Evolutionary conservation across 441 rosid genomes (phyloP), one percentile per base, ranked within the genome.

Genomic region (Gossypium armourianum): DNA sequence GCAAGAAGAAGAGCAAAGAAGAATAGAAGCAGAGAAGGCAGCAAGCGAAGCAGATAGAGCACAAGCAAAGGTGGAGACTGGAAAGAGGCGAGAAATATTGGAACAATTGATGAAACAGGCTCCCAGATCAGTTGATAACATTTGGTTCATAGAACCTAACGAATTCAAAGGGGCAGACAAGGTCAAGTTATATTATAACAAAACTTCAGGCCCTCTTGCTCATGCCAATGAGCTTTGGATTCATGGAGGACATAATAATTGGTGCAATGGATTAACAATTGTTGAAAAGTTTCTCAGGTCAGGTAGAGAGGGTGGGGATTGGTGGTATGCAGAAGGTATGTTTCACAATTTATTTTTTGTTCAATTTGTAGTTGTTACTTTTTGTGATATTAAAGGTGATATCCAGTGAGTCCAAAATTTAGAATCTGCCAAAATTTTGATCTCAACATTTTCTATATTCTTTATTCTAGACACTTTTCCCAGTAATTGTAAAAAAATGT

Each of bases 261-360:
- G 98, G 98, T 81, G 19, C 72, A 79, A 81, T 75, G 96, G 98
- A 53, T 72, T 93, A 77, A 82, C 91, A 69, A 82, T 93, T 43
- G 76, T 70, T 54, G 88, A 78, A 78, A 85, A 74, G 81, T 89
- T 91, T 77, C 86, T 81, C 43, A 79, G 66, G 52, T 74, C 78
- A 62, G 83, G 80, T 70, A 75, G 79, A 76, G 83, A 80, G 81
- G 88, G 71, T 26, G 83, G 83, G 56, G 90, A 90, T 74, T 94
- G 98, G 98, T 90, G 97, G 91, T 86, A 77, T 61, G 88, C 87
- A 68, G 85, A 87, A 73, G 89, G 98, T 94, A 86, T 13, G 74
- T 58, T 12, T 49, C 7, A 40, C 53, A 12, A 0, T 28, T 6
- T 47, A 49, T n/a, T 29, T 60, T 73, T 5, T 64, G 54, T 23